Evolutionary conservation across 768 basidiomycete species (phyloP).

Genomic region (Suillus paluster): DNA sequence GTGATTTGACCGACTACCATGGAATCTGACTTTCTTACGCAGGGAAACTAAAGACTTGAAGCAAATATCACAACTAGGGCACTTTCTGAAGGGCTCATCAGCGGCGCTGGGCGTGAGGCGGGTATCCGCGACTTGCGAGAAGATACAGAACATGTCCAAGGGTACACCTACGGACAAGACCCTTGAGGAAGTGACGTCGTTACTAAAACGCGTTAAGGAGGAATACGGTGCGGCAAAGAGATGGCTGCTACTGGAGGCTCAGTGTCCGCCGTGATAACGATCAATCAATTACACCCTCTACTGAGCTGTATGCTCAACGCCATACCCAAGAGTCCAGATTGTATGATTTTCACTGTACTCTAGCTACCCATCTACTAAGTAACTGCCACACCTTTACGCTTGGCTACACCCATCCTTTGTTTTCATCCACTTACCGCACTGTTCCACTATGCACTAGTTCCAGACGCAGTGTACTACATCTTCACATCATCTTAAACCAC

Average conservation of each 20-base stretch:
- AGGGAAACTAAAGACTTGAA: conserved; percentile 64
- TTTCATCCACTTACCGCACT: conserved; percentile 22
- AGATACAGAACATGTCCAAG: conserved; percentile 88
- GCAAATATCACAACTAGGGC: conserved; percentile 76
- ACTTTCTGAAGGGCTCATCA: conserved; percentile 97
- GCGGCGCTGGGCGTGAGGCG: conserved; percentile 86
- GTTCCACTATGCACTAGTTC: conserved; percentile 28
- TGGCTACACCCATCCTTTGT: conserved; percentile 6
- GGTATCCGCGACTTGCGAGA: conserved; percentile 86
- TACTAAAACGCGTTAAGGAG: conserved; percentile 61
- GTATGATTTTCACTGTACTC: conserved; percentile 9
- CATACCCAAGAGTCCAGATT: conserved; percentile 8
- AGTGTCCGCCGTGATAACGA: conserved; percentile 8
- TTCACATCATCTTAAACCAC: conserved; percentile 24
- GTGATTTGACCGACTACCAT: conserved; percentile 10
- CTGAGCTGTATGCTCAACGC: not conserved
- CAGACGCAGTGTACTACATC: conserved; percentile 24
- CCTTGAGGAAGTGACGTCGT: conserved; percentile 55
- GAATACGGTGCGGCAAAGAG: conserved; percentile 73
- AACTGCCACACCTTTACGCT: conserved; percentile 7
- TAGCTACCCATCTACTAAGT: conserved; percentile 10
- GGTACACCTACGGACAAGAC: conserved; percentile 49
- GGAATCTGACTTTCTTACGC: conserved; percentile 20
- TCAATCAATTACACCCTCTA: not conserved
- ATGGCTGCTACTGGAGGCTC: conserved; percentile 71